Evolutionary conservation across 108 stramenopile species (phyloP).

Genomic region (Hondaea fermentalgiana): DNA sequence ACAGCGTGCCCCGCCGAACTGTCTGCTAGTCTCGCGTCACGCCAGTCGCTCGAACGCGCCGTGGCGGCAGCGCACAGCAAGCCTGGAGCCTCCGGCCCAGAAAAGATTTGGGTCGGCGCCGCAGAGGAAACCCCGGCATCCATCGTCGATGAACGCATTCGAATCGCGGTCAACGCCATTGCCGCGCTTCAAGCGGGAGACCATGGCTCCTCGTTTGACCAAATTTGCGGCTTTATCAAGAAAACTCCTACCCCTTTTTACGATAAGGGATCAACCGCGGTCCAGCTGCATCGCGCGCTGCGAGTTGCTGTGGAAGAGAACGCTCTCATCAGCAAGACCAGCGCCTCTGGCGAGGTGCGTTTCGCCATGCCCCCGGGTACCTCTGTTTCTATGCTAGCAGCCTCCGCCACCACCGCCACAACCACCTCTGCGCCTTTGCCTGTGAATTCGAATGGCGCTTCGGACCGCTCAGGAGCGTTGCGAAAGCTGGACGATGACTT

Average conservation of each 20-base stretch:
- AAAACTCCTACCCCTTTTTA: neutral
- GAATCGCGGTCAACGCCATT: neutral
- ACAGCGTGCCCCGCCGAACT: neutral
- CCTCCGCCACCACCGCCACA: neutral
- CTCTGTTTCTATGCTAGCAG: neutral
- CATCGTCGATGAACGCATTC: neutral
- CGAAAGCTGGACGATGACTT: neutral
- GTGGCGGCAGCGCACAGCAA: neutral
- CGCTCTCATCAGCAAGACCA: neutral
- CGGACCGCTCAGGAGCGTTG: too few species aligned
- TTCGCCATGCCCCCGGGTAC: neutral
- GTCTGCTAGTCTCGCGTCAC: neutral
- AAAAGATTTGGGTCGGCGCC: neutral
- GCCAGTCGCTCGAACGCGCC: neutral
- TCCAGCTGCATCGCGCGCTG: conserved; percentile 1
- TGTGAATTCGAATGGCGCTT: too few species aligned
- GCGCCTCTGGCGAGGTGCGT: neutral
- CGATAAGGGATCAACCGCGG: neutral
- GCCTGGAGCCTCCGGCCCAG: neutral
- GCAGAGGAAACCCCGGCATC: neutral
- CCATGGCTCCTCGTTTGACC: neutral
- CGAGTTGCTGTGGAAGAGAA: neutral
- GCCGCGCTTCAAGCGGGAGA: neutral
- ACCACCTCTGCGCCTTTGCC: too few species aligned
- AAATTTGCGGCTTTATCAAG: conserved; percentile 4